Evolutionary conservation across 306 rosid genomes (phyloP), one percentile per base, ranked within the genome.

Genomic region (Arachis hypogaea): DNA sequence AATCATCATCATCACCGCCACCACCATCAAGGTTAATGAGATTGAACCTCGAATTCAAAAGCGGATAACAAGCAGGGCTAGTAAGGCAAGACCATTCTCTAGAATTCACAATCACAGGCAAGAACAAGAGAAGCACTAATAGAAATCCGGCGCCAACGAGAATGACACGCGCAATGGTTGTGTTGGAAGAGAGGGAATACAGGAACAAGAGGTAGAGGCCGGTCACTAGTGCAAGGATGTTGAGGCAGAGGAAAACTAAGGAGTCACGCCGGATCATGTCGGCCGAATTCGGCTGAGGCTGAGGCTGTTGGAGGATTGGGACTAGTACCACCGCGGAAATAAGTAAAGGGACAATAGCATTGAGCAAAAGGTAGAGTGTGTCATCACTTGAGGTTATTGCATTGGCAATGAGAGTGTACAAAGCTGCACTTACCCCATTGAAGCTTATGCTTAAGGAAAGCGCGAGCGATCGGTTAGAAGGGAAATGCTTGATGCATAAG

Each of bases 401-500:
- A 66, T 88, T 86, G 67, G 88, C 89, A 43, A 86, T 71, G 42
- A 88, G 90, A 59, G 88, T 86, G 87, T 88, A 93, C 7, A 90
- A 59, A 45, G 98, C 93, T 61, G 97, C 97, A 54, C 77, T 87
- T 7, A 93, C 79, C 11, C 97, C 92, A 7, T 90, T 90, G 89
- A 90, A 93, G 78, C 97, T 87, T 8, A 87, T 63, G 5, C 87
- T 80, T 46, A 93, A 76, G 62, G 98, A 85, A 81, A 93, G 7
- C 16, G 97, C 97, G 43, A 88, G 87, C 4, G 98, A 60, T 16
- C 89, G 82, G 83, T 83, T 87, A 11, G 82, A 18, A 1, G 84
- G 77, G 63, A 90, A 93, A 58, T 90, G 79, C 66, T 47, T 68
- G 44, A 88, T 88, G 61, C 98, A 90, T 14, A 91, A 47, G 42